These are phyloP conservation scores for Fusarium neocosmosporiellum DNA, from an alignment of 2,329 filamentous ascomycete genomes.

Conservation along the genomic window DNA sequence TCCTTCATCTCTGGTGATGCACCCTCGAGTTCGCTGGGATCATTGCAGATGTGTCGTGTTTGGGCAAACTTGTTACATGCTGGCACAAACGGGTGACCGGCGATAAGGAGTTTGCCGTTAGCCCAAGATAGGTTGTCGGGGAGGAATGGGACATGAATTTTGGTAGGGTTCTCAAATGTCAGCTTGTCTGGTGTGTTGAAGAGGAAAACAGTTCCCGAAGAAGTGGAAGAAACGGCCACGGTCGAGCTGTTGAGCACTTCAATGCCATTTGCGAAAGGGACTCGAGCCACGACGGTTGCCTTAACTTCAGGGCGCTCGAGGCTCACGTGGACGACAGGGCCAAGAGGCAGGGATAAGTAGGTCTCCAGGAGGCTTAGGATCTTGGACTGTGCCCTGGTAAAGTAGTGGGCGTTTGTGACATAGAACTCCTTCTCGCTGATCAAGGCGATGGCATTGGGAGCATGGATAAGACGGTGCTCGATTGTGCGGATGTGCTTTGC, in stretches of 20 bases:
- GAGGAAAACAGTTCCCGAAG: constrained; percentile 22
- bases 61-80: constrained; percentile 46
- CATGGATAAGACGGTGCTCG: constrained; percentile 51
- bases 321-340: constrained; percentile 51
- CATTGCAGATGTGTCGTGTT: constrained; percentile 51
- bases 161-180: neutral
- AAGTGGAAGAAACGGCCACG: constrained; percentile 52
- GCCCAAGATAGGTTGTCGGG: constrained; percentile 54
- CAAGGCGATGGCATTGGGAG: constrained; percentile 53
- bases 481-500: constrained; percentile 52
- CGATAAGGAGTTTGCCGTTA: constrained; percentile 49
- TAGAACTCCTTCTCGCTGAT: constrained; percentile 51
- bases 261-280: constrained; percentile 57
- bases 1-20: constrained; percentile 15
- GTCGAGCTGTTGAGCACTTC: constrained; percentile 53
- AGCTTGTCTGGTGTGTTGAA: constrained; percentile 11
- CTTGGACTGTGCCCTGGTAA: constrained; percentile 40
- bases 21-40: constrained; percentile 39
- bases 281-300: constrained; percentile 46
- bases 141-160: constrained; percentile 48
- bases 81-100: constrained; percentile 53
- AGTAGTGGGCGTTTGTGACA: constrained; percentile 55
- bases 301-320: constrained; percentile 18
- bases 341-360: constrained; percentile 46
- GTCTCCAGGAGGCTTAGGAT: constrained; percentile 49